phyloP scores from a whole-genome alignment of 352 stramenopile species.

The Phytophthora palmivora region DNA sequence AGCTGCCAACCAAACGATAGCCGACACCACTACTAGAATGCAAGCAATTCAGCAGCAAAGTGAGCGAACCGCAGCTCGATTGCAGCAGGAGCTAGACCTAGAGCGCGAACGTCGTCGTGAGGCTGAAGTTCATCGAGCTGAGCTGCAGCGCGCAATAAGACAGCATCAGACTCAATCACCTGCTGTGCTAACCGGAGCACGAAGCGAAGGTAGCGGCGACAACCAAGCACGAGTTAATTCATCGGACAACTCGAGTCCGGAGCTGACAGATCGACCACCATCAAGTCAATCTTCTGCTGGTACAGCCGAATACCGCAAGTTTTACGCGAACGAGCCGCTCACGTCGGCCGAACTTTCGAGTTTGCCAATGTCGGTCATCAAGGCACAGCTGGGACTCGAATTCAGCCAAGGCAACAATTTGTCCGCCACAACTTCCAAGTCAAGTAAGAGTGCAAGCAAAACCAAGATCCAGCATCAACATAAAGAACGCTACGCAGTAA shows the following conservation, averaged over 20 bases:
- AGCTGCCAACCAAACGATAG: constrained; percentile 69
- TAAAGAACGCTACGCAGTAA: constrained; percentile 24
- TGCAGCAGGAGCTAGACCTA: constrained; percentile 65
- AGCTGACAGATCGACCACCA: constrained; percentile 16
- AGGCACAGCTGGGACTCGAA: constrained; percentile 76
- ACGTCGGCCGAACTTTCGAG: constrained; percentile 71
- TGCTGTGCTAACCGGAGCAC: constrained; percentile 9
- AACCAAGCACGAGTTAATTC: constrained; percentile 19
- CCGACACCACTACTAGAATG: constrained; percentile 54
- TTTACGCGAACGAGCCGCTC: constrained; percentile 73
- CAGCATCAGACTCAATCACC: constrained; percentile 40
- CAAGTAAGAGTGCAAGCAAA: constrained; percentile 21
- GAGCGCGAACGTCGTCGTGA: constrained; percentile 67
- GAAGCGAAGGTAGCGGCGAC: constrained; percentile 10
- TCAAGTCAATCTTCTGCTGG: constrained; percentile 14
- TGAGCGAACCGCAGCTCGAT: constrained; percentile 39
- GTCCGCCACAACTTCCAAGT: background rate
- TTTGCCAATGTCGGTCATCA: constrained; percentile 75
- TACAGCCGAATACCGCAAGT: constrained; percentile 51
- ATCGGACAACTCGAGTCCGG: constrained; percentile 19
- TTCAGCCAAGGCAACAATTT: constrained; percentile 35
- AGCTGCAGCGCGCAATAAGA: constrained; percentile 55
- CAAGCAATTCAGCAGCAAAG: constrained; percentile 64
- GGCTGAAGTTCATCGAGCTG: constrained; percentile 65
- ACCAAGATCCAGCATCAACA: constrained; percentile 31